These are phyloP conservation scores for Exophiala phaeomuriformis DNA, from an alignment of 2,329 filamentous ascomycete genomes.

Conservation along the genomic window DNA sequence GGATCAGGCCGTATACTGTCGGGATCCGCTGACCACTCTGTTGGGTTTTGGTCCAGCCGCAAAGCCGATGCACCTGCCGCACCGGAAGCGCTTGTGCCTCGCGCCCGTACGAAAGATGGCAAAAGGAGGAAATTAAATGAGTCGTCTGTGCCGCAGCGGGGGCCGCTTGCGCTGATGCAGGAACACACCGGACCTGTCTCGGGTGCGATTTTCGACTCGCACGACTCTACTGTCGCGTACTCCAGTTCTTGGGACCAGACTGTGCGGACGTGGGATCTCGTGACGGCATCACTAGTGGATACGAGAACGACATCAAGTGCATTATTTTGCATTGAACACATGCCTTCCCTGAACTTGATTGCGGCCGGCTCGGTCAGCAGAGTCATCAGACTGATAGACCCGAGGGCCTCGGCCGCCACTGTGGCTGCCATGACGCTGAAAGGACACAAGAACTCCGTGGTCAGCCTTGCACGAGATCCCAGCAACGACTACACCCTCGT, in stretches of 20 bases:
- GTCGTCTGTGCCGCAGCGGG: constrained; percentile 59
- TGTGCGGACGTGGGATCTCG: constrained; percentile 82
- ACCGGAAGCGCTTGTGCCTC: constrained; percentile 59
- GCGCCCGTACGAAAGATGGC: constrained; percentile 52
- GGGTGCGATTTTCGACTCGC: constrained; percentile 74
- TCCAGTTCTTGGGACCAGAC: constrained; percentile 87
- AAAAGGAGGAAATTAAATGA: constrained; percentile 72
- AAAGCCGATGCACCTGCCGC: constrained; percentile 69
- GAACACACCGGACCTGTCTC: constrained; percentile 69
- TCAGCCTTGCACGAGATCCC: constrained; percentile 52
- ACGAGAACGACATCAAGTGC: constrained; percentile 77
- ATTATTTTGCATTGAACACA: constrained; percentile 67
- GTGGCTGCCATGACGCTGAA: constrained; percentile 84
- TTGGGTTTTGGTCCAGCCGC: constrained; percentile 84
- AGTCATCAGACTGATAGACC: constrained; percentile 89
- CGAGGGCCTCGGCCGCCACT: constrained; percentile 65
- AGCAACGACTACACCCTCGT: constrained; percentile 75
- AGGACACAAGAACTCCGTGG: constrained; percentile 71
- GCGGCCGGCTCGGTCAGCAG: constrained; percentile 74
- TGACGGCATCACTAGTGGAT: constrained; percentile 70
- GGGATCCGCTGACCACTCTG: constrained; percentile 70
- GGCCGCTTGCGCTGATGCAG: constrained; percentile 65
- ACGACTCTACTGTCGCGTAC: constrained; percentile 82
- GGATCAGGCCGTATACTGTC: constrained; percentile 72
- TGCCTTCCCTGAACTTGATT: constrained; percentile 58